These are phyloP conservation scores for Endothia cerciana DNA, from an alignment of 2,329 filamentous ascomycete species.

Conservation along the genomic window DNA sequence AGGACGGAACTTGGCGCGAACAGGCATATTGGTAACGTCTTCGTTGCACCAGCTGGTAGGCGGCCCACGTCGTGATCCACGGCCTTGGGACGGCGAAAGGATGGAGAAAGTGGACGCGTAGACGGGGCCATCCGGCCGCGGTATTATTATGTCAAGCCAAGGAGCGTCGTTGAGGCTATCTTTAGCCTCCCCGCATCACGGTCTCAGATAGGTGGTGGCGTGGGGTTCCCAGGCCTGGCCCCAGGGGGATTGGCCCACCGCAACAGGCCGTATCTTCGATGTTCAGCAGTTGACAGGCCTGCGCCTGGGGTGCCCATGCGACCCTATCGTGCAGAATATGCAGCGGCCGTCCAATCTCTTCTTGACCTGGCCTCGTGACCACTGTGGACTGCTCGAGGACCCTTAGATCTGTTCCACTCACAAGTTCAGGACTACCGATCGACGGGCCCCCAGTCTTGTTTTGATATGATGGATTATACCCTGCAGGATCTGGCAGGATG, in stretches of 20 bases:
- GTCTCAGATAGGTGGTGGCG: not conserved
- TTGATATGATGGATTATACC: not conserved
- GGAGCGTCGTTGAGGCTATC: constrained; percentile 6
- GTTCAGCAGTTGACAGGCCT: not conserved
- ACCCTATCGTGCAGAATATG: not conserved
- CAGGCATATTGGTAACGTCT: constrained; percentile 35
- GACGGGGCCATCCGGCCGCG: not conserved
- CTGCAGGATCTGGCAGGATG: constrained; percentile 3
- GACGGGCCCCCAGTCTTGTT: not conserved
- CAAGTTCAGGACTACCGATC: not conserved
- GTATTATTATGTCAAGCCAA: not conserved
- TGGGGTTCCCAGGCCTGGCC: constrained; percentile 5
- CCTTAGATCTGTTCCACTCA: not conserved
- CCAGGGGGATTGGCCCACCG: not conserved
- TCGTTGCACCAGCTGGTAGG: not conserved
- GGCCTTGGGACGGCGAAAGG: not conserved
- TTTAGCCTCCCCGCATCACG: constrained; percentile 9
- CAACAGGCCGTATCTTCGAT: not conserved
- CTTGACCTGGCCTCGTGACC: not conserved
- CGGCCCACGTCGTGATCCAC: not conserved
- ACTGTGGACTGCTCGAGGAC: not conserved
- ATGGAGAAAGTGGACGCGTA: not conserved
- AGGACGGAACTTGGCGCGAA: constrained; percentile 47
- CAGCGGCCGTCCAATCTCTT: not conserved
- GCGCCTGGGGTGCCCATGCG: not conserved